Base-by-base conservation (phyloP, 129 eudicot genomes). In the Artemisia annua region DNA sequence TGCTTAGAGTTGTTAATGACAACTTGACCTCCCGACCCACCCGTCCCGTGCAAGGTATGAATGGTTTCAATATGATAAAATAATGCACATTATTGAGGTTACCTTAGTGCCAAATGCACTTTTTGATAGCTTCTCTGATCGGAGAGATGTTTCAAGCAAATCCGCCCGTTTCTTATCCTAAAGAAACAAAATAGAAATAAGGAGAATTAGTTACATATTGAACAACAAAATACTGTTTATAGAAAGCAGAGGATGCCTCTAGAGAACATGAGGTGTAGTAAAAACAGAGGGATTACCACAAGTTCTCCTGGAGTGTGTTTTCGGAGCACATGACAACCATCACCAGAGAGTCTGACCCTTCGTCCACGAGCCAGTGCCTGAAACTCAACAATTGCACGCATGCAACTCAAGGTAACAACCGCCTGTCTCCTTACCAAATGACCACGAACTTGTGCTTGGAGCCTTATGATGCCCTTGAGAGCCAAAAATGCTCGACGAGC, bases 391-490 rank as follows among this genome's bases (percentile, higher is more conserved):
- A 90, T 83, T 12, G 87, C 85, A 26, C 79, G 86, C 96, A 90
- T 83, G 83, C 90, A 90, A 54, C 75, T 81, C 83, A 90, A 83
- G 67, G 96, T 90, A 50, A 87, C 87, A 70, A 85, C 87, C 10
- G 96, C 96, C 70, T 91, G 97, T 54, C 91, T 88, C 66, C 97
- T 79, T 11, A 84, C 91, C 83, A 91, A 81, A 53, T 76, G 88
- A 48, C 97, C 95, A 20, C 97, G 95, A 77, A 91, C 85, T 55
- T 83, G 95, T 61, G 97, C 97, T 84, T 91, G 95, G 26, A 91
- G 77, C 83, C 83, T 86, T 79, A 85, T 91, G 78, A 87, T 91
- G 54, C 91, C 91, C 83, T 91, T 91, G 50, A 91, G 95, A 48
- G 94, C 91, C 79, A 80, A 73, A 60, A 87, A 87, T 67, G 97